Conservation (phyloP, 2,329 filamentous ascomycete genomes). For the Aspergillus neoniger region DNA sequence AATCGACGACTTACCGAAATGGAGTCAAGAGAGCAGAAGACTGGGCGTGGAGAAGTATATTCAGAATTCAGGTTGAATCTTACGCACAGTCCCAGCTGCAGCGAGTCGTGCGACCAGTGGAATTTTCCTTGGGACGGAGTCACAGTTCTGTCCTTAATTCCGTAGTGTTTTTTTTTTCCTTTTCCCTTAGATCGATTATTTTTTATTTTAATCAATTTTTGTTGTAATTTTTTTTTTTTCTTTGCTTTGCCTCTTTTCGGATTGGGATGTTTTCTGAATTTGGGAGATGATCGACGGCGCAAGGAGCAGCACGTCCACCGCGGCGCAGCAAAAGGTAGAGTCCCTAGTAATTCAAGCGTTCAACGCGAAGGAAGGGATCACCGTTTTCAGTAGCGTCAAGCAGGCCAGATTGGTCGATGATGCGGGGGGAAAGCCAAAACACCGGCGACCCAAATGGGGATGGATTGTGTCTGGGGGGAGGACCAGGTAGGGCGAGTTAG, state of each 20-base stretch:
- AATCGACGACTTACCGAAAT: conserved; percentile 11
- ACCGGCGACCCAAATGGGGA: neutral
- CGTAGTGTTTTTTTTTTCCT: conserved; percentile 5
- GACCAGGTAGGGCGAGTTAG: neutral
- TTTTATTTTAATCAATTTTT: neutral
- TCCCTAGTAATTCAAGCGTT: neutral
- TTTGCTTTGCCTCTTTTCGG: conserved; percentile 9
- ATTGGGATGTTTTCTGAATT: conserved; percentile 19
- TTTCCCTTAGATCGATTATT: neutral
- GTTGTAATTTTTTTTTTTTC: conserved; percentile 1
- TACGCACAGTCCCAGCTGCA: conserved; percentile 20
- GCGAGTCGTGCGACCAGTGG: conserved; percentile 20
- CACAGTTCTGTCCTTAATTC: conserved; percentile 1
- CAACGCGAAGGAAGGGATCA: conserved; percentile 10
- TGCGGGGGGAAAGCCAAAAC: conserved; percentile 12
- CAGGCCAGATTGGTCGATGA: conserved; percentile 23
- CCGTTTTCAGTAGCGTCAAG: conserved; percentile 7
- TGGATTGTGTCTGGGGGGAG: neutral
- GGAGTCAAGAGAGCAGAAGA: neutral
- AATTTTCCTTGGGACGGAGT: conserved; percentile 3
- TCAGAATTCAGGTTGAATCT: conserved; percentile 12
- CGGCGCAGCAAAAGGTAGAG: neutral
- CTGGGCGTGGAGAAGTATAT: conserved; percentile 14
- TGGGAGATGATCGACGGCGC: conserved; percentile 27
- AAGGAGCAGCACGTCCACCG: conserved; percentile 19